A percentile compares a stretch with the other conserved stretches of the same genome.
These are phyloP conservation scores for Chytriomyces confervae DNA, from an alignment of 192 early-diverging fungal genomes.

Conservation along the genomic window DNA sequence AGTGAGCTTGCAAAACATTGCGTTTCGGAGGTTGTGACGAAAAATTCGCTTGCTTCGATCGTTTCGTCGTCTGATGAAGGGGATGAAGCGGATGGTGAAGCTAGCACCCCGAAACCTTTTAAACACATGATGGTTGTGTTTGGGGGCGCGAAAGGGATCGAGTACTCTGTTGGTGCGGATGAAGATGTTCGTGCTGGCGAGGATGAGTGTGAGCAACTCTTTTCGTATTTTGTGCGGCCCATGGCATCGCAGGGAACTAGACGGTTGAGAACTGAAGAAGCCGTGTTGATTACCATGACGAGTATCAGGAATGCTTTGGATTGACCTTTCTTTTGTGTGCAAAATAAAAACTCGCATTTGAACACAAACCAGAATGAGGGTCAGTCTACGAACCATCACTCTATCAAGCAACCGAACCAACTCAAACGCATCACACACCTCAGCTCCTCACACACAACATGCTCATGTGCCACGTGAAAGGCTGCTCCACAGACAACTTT, in stretches of 20 bases:
- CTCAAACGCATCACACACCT: too few relatives aligned
- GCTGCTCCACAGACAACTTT: conserved; percentile 91
- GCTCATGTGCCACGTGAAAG: conserved; percentile 97
- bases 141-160: conserved; percentile 61
- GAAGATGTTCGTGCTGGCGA: conserved; percentile 49
- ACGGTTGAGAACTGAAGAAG: conserved; percentile 68
- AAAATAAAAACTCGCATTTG: not conserved
- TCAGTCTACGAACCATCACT: not conserved
- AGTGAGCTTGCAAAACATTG: conserved; percentile 49
- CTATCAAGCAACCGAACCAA: not conserved
- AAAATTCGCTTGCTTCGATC: conserved; percentile 30
- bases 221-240: conserved; percentile 68
- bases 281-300: conserved; percentile 56
- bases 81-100: not conserved
- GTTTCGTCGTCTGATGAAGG: not conserved
- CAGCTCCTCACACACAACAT: conserved; percentile 84
- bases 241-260: conserved; percentile 63
- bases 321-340: not conserved
- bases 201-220: conserved; percentile 67
- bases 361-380: not conserved
- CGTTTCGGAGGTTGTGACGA: not conserved
- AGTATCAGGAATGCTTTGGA: conserved; percentile 10
- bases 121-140: conserved; percentile 69
- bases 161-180: conserved; percentile 58
- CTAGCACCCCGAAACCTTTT: conserved; percentile 24